Evolutionary conservation across 257 asterid genomes (phyloP).

Genomic region (Jaltomata sinuosa): DNA sequence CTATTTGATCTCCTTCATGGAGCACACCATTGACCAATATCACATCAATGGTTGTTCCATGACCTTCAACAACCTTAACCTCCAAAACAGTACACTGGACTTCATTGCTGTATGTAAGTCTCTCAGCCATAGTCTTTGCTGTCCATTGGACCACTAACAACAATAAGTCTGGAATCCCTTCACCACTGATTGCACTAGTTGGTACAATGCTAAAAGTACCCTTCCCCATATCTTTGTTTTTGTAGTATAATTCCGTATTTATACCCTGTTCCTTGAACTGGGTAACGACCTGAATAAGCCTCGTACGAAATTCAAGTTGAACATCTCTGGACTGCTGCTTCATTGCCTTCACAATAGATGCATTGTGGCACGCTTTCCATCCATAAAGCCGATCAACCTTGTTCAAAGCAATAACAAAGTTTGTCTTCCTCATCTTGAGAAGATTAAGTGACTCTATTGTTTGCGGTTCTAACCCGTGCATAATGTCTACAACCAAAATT

Average conservation of each 20-base stretch:
- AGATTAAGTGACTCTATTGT: constrained; percentile 94
- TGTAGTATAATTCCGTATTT: constrained; percentile 78
- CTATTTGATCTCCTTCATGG: too few species aligned
- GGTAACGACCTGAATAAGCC: constrained; percentile 64
- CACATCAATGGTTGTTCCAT: too few species aligned
- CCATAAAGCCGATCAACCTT: constrained; percentile 91
- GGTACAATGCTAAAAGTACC: constrained; percentile 83
- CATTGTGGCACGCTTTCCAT: constrained; percentile 68
- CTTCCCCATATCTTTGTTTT: constrained; percentile 70
- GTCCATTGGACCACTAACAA: constrained; percentile 81
- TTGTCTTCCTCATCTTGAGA: constrained; percentile 85
- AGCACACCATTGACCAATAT: too few species aligned
- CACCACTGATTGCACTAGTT: constrained; percentile 97
- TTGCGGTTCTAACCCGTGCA: constrained; percentile 98
- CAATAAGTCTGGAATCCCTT: constrained; percentile 84
- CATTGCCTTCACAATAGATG: constrained; percentile 73
- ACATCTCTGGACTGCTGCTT: constrained; percentile 72
- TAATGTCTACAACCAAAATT: constrained; percentile 87
- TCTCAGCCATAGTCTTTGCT: constrained; percentile 69
- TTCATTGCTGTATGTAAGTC: constrained; percentile 54
- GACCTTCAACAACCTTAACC: too few species aligned
- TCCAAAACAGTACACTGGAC: too few species aligned
- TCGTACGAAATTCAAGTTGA: constrained; percentile 46
- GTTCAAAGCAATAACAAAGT: constrained; percentile 84
- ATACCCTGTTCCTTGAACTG: constrained; percentile 90